A percentile compares a stretch with the other conserved stretches of the same genome.
These are phyloP conservation scores for Carallia pectinifolia DNA, from an alignment of 345 rosid genomes.

Conservation along the genomic window DNA sequence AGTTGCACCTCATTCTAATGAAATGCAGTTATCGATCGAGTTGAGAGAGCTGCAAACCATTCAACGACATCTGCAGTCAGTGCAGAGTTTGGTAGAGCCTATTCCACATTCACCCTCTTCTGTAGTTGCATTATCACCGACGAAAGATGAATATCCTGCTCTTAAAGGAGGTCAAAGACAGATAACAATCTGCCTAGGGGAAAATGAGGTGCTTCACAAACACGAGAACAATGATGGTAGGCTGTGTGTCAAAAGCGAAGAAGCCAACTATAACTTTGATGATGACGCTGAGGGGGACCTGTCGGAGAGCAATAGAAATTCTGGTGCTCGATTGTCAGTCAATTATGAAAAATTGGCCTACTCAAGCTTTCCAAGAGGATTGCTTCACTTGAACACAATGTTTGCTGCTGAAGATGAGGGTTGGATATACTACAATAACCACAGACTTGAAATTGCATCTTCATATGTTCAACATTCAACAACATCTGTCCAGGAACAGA, in stretches of 20 bases:
- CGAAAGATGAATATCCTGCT: constrained; percentile 41
- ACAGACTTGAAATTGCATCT: constrained; percentile 36
- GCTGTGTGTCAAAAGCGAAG: constrained; percentile 25
- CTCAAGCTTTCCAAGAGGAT: constrained; percentile 43
- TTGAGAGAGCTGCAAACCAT: constrained; percentile 27
- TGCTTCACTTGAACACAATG: constrained; percentile 19
- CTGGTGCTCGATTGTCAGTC: constrained; percentile 34
- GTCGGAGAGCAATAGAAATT: constrained; percentile 29
- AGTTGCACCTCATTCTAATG: not conserved
- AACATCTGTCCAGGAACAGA: constrained; percentile 29
- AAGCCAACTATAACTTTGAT: constrained; percentile 23
- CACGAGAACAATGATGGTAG: constrained; percentile 36
- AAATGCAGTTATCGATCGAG: constrained; percentile 46
- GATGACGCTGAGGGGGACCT: constrained; percentile 24
- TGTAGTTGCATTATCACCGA: constrained; percentile 22
- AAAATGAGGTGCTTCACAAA: constrained; percentile 36
- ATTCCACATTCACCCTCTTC: constrained; percentile 31
- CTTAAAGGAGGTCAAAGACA: constrained; percentile 48
- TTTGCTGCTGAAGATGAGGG: constrained; percentile 45
- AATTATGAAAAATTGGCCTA: constrained; percentile 50
- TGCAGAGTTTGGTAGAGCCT: constrained; percentile 31
- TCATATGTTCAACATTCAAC: constrained; percentile 30
- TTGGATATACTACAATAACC: constrained; percentile 47
- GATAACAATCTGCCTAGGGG: constrained; percentile 43
- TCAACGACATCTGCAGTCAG: constrained; percentile 29